Conservation (phyloP, 2,329 filamentous ascomycete genomes). For the Exophiala mesophila region DNA sequence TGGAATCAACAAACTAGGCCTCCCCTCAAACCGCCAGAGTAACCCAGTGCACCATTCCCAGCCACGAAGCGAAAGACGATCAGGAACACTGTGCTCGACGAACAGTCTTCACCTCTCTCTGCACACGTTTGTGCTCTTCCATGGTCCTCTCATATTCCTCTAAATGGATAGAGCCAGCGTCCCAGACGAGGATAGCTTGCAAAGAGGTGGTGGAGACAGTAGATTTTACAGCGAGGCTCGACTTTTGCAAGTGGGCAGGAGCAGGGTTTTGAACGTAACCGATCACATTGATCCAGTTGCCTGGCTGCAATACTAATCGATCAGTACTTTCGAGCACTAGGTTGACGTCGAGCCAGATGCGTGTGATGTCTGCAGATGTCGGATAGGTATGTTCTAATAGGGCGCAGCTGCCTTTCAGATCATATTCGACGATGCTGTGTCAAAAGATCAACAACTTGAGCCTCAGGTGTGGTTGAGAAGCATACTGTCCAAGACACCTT, state of each 20-base stretch:
- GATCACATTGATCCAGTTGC: constrained; percentile 86
- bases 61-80: too few relatives aligned
- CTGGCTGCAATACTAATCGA: constrained; percentile 56
- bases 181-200: constrained; percentile 74
- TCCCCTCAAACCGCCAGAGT: too few relatives aligned
- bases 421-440: constrained; percentile 55
- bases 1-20: too few relatives aligned
- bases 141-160: constrained; percentile 64
- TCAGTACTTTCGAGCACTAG: constrained; percentile 64
- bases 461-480: constrained; percentile 18
- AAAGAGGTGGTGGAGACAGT: constrained; percentile 45
- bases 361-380: constrained; percentile 29
- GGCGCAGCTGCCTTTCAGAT: constrained; percentile 55
- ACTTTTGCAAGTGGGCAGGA: constrained; percentile 28
- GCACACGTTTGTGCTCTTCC: constrained; percentile 29
- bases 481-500: constrained; percentile 86
- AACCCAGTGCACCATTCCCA: too few relatives aligned
- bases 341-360: constrained; percentile 64
- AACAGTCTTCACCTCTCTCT: constrained; percentile 4
- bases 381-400: constrained; percentile 65
- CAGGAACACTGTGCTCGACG: constrained; percentile 2
- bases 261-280: constrained; percentile 57
- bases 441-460: constrained; percentile 9
- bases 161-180: constrained; percentile 67
- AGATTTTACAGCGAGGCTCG: constrained; percentile 4